These are phyloP conservation scores for Flaveria robusta DNA, from an alignment of 129 eudicot genomes.

Conservation along the genomic window DNA sequence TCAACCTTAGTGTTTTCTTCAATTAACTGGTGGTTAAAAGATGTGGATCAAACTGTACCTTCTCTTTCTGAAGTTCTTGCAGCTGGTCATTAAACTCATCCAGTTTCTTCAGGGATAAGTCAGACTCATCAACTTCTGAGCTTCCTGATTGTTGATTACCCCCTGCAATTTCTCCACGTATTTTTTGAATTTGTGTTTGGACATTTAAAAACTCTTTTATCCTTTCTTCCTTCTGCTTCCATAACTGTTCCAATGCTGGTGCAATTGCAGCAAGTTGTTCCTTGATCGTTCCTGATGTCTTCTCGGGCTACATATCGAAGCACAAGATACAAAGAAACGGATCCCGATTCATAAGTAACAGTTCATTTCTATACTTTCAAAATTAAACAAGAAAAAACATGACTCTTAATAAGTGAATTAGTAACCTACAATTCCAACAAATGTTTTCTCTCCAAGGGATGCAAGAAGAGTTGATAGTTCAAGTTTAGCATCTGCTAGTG, in stretches of 20 bases:
- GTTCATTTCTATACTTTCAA: not conserved
- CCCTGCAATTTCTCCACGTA: constrained; percentile 84
- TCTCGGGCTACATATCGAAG: constrained; percentile 66
- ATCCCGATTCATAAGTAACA: not conserved
- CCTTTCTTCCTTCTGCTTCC: constrained; percentile 86
- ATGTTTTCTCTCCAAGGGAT: constrained; percentile 82
- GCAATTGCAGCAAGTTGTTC: constrained; percentile 90
- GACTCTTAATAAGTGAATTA: constrained; percentile 9
- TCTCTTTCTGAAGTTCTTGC: constrained; percentile 91
- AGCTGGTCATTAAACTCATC: constrained; percentile 74
- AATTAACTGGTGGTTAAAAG: not conserved
- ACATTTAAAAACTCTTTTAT: constrained; percentile 70
- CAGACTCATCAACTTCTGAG: constrained; percentile 75
- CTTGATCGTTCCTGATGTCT: constrained; percentile 87
- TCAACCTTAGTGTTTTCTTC: not conserved
- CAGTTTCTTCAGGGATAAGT: constrained; percentile 71
- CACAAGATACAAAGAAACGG: constrained; percentile 16
- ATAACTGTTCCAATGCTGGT: constrained; percentile 73
- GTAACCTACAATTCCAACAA: constrained; percentile 65
- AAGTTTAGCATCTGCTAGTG: constrained; percentile 74
- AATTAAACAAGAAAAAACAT: not conserved
- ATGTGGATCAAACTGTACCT: constrained; percentile 40
- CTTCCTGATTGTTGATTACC: constrained; percentile 55
- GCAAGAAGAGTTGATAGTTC: constrained; percentile 75
- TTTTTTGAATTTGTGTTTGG: constrained; percentile 76